These are phyloP conservation scores for Fallopia convolvulus DNA, from an alignment of 148 eudicot species.

Conservation along the genomic window DNA sequence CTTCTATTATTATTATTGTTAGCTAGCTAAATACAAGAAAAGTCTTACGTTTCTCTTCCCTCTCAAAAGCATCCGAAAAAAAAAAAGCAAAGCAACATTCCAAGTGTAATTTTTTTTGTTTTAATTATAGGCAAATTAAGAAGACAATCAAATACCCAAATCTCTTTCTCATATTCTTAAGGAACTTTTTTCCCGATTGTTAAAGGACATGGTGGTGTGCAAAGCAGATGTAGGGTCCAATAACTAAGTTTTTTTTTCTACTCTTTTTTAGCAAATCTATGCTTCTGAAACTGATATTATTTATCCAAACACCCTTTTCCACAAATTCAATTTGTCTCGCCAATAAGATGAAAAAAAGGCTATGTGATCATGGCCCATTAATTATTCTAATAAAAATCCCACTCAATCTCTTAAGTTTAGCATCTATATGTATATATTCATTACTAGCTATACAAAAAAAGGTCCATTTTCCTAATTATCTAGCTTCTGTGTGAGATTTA, in stretches of 20 bases:
- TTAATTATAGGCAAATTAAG: neutral
- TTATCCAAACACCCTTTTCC: conserved; percentile 2
- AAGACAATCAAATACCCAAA: neutral
- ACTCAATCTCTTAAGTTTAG: neutral
- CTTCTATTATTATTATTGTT: neutral
- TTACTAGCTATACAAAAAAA: neutral
- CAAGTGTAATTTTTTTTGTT: neutral
- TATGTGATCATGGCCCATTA: conserved; percentile 6
- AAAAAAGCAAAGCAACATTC: neutral
- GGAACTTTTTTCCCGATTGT: too few relatives aligned
- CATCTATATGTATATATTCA: neutral
- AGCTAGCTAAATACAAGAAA: neutral
- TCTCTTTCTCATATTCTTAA: neutral
- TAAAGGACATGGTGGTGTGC: neutral
- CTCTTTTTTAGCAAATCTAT: conserved; percentile 5
- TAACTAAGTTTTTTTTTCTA: neutral
- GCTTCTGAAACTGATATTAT: conserved; percentile 4
- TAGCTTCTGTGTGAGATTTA: neutral
- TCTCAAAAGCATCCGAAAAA: neutral
- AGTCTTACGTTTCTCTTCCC: neutral
- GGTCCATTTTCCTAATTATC: neutral
- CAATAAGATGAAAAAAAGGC: conserved; percentile 10
- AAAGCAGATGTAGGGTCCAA: conserved; percentile 8
- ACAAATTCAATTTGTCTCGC: conserved; percentile 9
- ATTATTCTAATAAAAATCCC: neutral